phyloP scores from a whole-genome alignment of 2,329 filamentous ascomycete genomes.

The Xylaria sp. region DNA sequence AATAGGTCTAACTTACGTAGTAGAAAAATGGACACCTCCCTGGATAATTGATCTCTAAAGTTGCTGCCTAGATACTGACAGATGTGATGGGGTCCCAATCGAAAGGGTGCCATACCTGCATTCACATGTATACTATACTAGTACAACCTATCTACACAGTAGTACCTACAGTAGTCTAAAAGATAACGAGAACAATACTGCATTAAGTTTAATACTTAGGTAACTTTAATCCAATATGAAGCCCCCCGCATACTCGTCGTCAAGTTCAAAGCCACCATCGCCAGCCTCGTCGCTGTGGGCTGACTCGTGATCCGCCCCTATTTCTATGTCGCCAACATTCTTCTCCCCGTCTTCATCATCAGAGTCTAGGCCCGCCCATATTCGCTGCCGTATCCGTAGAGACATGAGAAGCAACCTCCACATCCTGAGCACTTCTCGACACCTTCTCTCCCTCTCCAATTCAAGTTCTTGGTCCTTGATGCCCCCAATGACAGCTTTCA shows the following conservation, averaged over 20 bases:
- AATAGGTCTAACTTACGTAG: no score
- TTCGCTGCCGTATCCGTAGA: slow-evolving; percentile 77
- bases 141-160: not conserved
- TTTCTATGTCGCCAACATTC: slow-evolving; percentile 50
- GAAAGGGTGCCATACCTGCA: not conserved
- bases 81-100: not conserved
- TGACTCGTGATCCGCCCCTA: slow-evolving; percentile 39
- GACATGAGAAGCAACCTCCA: slow-evolving; percentile 84
- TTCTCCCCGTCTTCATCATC: slow-evolving; percentile 58
- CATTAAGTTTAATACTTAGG: no score
- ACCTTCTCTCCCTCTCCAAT: slow-evolving; percentile 70
- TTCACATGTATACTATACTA: no score
- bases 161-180: not conserved
- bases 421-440: slow-evolving; percentile 69
- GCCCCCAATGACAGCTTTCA: slow-evolving; percentile 74
- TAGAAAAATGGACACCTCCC: no score
- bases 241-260: slow-evolving; percentile 45
- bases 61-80: not conserved
- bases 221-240: slow-evolving; percentile 55
- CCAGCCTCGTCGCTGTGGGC: slow-evolving; percentile 50
- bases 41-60: not conserved
- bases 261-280: slow-evolving; percentile 58
- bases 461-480: slow-evolving; percentile 73
- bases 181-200: slow-evolving; percentile 11
- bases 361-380: slow-evolving; percentile 68